Conservation (phyloP, 2,329 filamentous ascomycete genomes). For the Penicillium paneum region DNA sequence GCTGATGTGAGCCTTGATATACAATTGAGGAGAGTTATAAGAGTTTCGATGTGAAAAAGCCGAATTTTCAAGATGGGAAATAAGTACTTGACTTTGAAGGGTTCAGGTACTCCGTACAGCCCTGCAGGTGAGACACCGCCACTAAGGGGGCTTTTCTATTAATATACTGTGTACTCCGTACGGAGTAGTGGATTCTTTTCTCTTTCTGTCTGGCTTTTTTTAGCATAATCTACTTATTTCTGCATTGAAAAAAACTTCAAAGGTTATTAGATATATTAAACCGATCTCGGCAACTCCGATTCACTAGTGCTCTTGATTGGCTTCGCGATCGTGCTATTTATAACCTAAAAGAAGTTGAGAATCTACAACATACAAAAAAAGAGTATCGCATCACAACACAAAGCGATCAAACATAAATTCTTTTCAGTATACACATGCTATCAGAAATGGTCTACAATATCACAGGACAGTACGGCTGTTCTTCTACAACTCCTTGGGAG, state of each 20-base stretch:
- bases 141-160: slow-evolving; percentile 16
- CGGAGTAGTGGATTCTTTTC: slow-evolving; percentile 3
- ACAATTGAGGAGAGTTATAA: not conserved
- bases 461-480: slow-evolving; percentile 13
- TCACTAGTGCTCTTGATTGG: not conserved
- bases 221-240: not conserved
- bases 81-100: slow-evolving; percentile 5
- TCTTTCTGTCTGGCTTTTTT: not conserved
- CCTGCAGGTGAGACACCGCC: slow-evolving; percentile 18
- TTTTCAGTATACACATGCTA: slow-evolving; percentile 24
- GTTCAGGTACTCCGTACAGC: slow-evolving; percentile 4
- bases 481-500: slow-evolving; percentile 64
- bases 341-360: not conserved
- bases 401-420: slow-evolving; percentile 10
- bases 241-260: not conserved
- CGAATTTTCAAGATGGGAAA: not conserved
- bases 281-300: not conserved
- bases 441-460: slow-evolving; percentile 18
- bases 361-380: not conserved
- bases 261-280: not conserved
- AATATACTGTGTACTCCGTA: slow-evolving; percentile 13
- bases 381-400: not conserved
- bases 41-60: not conserved
- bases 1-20: not conserved
- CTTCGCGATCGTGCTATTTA: slow-evolving; percentile 10